Percentiles rank a stretch among this genome's conserved stretches.
phyloP scores from a whole-genome alignment of 495 filamentous ascomycete genomes.

The Hypoxylon rickii region DNA sequence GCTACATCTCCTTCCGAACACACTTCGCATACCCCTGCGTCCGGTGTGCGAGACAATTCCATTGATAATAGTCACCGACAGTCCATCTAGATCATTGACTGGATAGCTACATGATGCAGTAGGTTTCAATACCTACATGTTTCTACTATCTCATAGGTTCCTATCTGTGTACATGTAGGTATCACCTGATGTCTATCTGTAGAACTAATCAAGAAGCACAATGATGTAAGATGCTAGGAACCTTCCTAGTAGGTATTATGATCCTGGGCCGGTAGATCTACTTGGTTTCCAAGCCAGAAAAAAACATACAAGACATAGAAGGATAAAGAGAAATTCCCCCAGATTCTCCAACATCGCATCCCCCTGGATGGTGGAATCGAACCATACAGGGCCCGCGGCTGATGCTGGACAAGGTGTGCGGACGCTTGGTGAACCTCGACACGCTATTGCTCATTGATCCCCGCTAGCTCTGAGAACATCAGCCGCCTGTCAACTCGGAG shows the following conservation, averaged over 20 bases:
- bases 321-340: too few relatives aligned
- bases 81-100: too few relatives aligned
- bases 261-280: constrained; percentile 46
- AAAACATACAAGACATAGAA: too few relatives aligned
- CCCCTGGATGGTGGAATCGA: constrained; percentile 27
- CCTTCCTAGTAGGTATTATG: constrained; percentile 36
- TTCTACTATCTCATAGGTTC: too few relatives aligned
- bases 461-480: constrained; percentile 31
- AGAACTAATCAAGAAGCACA: too few relatives aligned
- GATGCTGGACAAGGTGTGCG: constrained; percentile 28
- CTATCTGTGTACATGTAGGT: too few relatives aligned
- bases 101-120: too few relatives aligned
- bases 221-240: constrained; percentile 38
- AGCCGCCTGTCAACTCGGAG: constrained; percentile 35
- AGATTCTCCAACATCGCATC: constrained; percentile 25
- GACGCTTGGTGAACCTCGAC: constrained; percentile 22
- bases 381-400: constrained; percentile 24
- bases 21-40: background rate
- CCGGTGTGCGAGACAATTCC: background rate
- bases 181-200: too few relatives aligned
- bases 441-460: constrained; percentile 30
- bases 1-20: background rate
- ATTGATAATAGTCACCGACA: too few relatives aligned
- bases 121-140: too few relatives aligned
- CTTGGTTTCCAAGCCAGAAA: constrained; percentile 19